Conservation (phyloP, 306 rosid species). For the Pyrus betulifolia region DNA sequence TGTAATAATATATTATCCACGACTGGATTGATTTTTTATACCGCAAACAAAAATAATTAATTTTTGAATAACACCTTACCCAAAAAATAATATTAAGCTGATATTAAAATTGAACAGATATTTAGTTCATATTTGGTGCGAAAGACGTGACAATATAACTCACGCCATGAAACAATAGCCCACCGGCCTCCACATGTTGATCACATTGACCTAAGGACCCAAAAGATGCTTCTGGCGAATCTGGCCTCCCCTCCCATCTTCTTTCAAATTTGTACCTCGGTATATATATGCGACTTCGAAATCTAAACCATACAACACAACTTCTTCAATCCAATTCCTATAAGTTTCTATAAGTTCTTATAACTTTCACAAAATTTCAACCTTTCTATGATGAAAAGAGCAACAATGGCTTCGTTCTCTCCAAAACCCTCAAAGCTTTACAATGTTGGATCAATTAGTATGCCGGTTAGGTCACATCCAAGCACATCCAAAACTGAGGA, state of each 20-base stretch:
- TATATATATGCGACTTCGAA: conserved; percentile 8
- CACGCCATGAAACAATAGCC: conserved; percentile 13
- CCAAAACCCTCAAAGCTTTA: conserved; percentile 29
- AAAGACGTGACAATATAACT: conserved; percentile 38
- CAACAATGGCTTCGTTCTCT: conserved; percentile 38
- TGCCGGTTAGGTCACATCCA: conserved; percentile 74
- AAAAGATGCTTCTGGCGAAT: conserved; percentile 20
- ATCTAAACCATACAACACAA: background rate
- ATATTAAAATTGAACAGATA: background rate
- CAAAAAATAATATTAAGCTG: conserved; percentile 2
- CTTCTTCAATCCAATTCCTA: background rate
- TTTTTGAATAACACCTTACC: conserved; percentile 20
- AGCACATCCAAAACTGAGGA: conserved; percentile 44
- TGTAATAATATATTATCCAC: no score
- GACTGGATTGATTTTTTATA: no score
- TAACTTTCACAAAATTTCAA: background rate
- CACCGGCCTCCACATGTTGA: conserved; percentile 25
- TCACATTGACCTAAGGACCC: conserved; percentile 12
- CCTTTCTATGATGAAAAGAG: conserved; percentile 22
- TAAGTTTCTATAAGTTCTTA: background rate
- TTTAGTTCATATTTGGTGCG: conserved; percentile 5
- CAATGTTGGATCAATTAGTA: conserved; percentile 49
- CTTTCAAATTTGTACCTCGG: background rate
- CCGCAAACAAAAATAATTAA: background rate
- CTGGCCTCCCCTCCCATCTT: background rate